A percentile compares a stretch with the other conserved stretches of the same genome.
These are phyloP conservation scores for Eucalyptus microcorys DNA, from an alignment of 345 rosid genomes.

Conservation along the genomic window DNA sequence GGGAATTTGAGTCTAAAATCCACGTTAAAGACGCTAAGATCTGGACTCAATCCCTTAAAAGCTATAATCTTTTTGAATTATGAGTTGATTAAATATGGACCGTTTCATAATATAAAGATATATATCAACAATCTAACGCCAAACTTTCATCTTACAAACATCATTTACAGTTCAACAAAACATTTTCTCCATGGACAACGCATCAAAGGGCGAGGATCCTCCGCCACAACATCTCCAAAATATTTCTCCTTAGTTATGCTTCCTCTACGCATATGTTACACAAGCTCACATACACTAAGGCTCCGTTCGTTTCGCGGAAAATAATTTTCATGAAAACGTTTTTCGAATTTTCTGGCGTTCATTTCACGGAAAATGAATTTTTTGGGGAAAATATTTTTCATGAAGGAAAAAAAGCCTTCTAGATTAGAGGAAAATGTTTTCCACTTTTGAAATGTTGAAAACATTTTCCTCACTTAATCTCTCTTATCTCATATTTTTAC, in stretches of 20 bases:
- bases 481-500: too few relatives aligned
- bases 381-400: too few relatives aligned
- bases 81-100: not conserved
- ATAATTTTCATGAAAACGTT: too few relatives aligned
- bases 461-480: too few relatives aligned
- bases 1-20: not conserved
- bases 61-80: not conserved
- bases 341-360: too few relatives aligned
- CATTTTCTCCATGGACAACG: not conserved
- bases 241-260: not conserved
- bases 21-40: not conserved
- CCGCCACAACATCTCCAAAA: not conserved
- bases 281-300: not conserved
- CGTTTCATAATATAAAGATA: rapidly evolving
- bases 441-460: too few relatives aligned
- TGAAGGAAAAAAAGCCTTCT: too few relatives aligned
- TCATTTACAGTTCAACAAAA: not conserved
- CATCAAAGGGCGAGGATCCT: not conserved
- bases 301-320: too few relatives aligned
- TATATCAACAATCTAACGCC: rapidly evolving
- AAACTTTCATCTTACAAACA: not conserved
- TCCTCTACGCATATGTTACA: not conserved
- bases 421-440: too few relatives aligned
- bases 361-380: too few relatives aligned
- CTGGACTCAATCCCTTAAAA: not conserved